These are phyloP conservation scores for Lumnitzera littorea DNA, from an alignment of 345 rosid genomes.

Conservation along the genomic window DNA sequence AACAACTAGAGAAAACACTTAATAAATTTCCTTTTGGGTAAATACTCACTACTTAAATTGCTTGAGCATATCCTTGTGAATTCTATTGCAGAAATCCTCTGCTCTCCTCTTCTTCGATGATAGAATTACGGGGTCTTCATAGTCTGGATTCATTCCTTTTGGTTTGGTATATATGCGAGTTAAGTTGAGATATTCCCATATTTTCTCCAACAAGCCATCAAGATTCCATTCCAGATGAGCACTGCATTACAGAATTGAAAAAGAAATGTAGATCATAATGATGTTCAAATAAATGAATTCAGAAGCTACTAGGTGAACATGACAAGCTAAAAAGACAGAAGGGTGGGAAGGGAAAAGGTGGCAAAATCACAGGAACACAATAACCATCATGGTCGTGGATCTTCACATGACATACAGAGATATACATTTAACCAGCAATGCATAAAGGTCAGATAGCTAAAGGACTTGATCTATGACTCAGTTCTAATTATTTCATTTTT, in stretches of 20 bases:
- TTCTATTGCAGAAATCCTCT: slow-evolving; percentile 71
- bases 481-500: too few species aligned
- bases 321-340: neutral
- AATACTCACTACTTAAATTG: slow-evolving; percentile 63
- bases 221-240: slow-evolving; percentile 95
- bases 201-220: slow-evolving; percentile 65
- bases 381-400: too few species aligned
- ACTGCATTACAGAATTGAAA: slow-evolving; percentile 26
- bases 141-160: slow-evolving; percentile 88
- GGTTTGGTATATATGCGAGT: slow-evolving; percentile 90
- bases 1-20: slow-evolving; percentile 18
- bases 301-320: too few species aligned
- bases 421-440: too few species aligned
- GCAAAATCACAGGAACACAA: too few species aligned
- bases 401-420: too few species aligned
- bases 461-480: too few species aligned
- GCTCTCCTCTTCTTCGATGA: slow-evolving; percentile 74
- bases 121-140: slow-evolving; percentile 82
- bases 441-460: too few species aligned
- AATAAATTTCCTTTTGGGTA: too few species aligned
- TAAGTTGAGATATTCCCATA: slow-evolving; percentile 77
- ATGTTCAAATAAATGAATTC: too few species aligned
- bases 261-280: neutral
- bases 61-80: slow-evolving; percentile 83
- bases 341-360: neutral